A percentile compares a stretch with the other conserved stretches of the same genome.
Evolutionary conservation across 1,284 basidiomycete genomes (phyloP).

Genomic region (Ustilago xerochloae): DNA sequence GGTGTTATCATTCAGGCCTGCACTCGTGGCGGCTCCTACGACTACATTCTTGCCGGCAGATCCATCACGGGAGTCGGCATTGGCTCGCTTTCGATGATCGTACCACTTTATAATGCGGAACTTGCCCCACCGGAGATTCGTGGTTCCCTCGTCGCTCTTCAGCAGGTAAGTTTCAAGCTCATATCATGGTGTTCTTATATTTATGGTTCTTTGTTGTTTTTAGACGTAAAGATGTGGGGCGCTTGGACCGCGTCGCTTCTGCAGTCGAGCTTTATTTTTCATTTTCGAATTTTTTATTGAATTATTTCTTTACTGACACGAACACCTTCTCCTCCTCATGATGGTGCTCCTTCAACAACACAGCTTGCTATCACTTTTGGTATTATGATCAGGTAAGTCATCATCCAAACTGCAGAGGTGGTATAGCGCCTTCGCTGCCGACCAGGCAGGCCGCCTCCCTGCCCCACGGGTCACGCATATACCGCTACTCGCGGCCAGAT

Average conservation of each 20-base stretch:
- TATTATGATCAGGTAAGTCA: slow-evolving; percentile 70
- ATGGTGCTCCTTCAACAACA: background rate
- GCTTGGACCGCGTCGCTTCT: background rate
- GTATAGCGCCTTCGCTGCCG: no score
- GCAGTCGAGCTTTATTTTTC: background rate
- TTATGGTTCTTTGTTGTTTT: background rate
- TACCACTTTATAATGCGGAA: slow-evolving; percentile 80
- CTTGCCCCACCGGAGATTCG: slow-evolving; percentile 82
- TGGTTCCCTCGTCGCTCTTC: slow-evolving; percentile 81
- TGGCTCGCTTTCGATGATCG: slow-evolving; percentile 80
- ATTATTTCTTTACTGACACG: background rate
- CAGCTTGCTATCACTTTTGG: slow-evolving; percentile 37
- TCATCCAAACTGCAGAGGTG: no score
- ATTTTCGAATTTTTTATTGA: background rate
- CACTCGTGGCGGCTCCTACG: slow-evolving; percentile 73
- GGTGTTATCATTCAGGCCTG: slow-evolving; percentile 77
- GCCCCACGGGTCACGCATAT: no score
- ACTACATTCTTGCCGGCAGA: slow-evolving; percentile 76
- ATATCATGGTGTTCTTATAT: background rate
- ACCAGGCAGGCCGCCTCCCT: no score
- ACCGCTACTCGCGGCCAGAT: no score
- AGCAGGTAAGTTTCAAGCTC: slow-evolving; percentile 73
- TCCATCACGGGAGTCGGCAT: slow-evolving; percentile 82
- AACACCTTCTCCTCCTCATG: background rate
- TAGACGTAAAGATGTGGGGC: background rate